Conservation (phyloP, 352 stramenopile species). For the Phytophthora ohioensis region DNA sequence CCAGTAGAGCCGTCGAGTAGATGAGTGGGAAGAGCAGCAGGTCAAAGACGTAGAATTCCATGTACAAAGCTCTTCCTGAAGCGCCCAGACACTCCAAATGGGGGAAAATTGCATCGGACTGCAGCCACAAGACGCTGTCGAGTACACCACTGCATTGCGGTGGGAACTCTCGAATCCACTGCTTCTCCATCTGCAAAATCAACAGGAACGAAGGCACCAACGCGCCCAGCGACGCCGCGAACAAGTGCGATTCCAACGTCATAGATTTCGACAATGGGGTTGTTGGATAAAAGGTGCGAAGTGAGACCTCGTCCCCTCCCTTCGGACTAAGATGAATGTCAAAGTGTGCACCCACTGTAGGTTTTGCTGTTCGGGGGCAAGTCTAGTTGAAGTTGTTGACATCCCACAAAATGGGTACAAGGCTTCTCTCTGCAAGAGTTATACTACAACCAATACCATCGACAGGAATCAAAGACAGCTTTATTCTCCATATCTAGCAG, state of each 20-base stretch:
- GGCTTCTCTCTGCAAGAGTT: too few species aligned
- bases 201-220: slow-evolving; percentile 53
- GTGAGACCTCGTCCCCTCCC: too few species aligned
- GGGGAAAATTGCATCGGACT: slow-evolving; percentile 33
- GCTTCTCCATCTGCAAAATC: slow-evolving; percentile 38
- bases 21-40: slow-evolving; percentile 60
- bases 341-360: too few species aligned
- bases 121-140: slow-evolving; percentile 48
- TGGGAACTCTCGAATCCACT: slow-evolving; percentile 44
- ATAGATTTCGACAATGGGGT: slow-evolving; percentile 1
- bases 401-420: too few species aligned
- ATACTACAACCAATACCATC: slow-evolving; percentile 6
- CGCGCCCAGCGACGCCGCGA: slow-evolving; percentile 44
- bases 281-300: too few species aligned
- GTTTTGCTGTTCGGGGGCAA: too few species aligned
- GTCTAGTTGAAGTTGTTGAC: too few species aligned
- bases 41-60: slow-evolving; percentile 58
- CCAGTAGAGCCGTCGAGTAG: slow-evolving; percentile 44
- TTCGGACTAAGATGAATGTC: too few species aligned
- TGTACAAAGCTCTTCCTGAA: slow-evolving; percentile 44
- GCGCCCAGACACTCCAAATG: slow-evolving; percentile 51
- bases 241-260: slow-evolving; percentile 40
- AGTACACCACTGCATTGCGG: slow-evolving; percentile 48
- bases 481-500: slow-evolving; percentile 36
- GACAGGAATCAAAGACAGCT: slow-evolving; percentile 27